Evolutionary conservation across 768 basidiomycete species (phyloP).

Genomic region (Podaxis sp.): DNA sequence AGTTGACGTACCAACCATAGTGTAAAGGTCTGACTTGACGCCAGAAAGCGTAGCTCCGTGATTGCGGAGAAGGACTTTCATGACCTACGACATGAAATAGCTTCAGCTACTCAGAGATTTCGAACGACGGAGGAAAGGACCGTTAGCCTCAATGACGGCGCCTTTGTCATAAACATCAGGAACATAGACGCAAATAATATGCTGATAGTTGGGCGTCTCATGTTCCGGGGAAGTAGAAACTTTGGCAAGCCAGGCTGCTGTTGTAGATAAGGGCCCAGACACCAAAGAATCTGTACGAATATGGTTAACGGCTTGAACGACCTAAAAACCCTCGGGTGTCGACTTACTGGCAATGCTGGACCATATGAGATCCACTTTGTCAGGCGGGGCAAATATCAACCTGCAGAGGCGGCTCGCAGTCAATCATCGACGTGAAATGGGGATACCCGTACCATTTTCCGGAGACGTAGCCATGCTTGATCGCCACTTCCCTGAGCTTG

Average conservation of each 20-base stretch:
- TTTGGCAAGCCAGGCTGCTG: constrained; percentile 56
- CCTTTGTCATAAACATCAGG: constrained; percentile 70
- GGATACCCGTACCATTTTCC: constrained; percentile 64
- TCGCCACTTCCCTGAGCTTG: constrained; percentile 59
- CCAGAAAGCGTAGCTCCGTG: constrained; percentile 66
- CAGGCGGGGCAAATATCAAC: constrained; percentile 62
- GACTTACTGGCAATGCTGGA: constrained; percentile 54
- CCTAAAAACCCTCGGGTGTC: background rate
- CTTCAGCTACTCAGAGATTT: background rate
- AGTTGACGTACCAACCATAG: constrained; percentile 44
- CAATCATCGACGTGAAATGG: background rate
- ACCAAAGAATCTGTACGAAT: constrained; percentile 53
- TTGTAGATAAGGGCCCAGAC: constrained; percentile 59
- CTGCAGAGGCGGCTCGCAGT: constrained; percentile 31
- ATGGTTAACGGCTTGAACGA: background rate
- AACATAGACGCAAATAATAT: constrained; percentile 70
- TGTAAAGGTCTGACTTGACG: constrained; percentile 74
- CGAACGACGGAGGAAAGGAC: background rate
- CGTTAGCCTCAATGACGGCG: constrained; percentile 49
- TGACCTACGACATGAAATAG: constrained; percentile 43
- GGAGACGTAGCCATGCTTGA: constrained; percentile 46
- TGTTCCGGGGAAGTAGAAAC: constrained; percentile 60
- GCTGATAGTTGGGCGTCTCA: constrained; percentile 50
- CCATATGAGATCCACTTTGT: constrained; percentile 68
- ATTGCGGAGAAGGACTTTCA: constrained; percentile 62